Conservation (phyloP, 306 rosid species). For the Malus fusca region DNA sequence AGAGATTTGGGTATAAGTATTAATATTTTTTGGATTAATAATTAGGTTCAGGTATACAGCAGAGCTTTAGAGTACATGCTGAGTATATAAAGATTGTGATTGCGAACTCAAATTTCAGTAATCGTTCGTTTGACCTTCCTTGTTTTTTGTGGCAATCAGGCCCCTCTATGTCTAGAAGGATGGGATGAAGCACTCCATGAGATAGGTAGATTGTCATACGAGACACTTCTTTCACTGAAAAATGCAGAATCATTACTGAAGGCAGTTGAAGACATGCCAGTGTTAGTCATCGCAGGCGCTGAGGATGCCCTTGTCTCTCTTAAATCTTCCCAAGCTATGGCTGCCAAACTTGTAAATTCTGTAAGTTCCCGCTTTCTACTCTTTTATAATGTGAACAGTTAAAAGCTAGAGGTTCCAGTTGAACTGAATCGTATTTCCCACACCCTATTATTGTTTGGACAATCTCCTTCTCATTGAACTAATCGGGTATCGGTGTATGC, state of each 20-base stretch:
- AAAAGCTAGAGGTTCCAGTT: background rate
- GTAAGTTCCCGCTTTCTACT: slow-evolving; percentile 32
- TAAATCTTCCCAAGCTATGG: slow-evolving; percentile 75
- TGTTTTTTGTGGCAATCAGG: slow-evolving; percentile 34
- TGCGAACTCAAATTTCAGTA: background rate
- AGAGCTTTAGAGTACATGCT: background rate
- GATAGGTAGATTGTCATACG: slow-evolving; percentile 84
- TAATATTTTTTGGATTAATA: background rate
- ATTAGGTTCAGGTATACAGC: background rate
- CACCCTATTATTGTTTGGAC: background rate
- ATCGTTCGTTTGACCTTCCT: background rate
- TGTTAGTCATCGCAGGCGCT: slow-evolving; percentile 65
- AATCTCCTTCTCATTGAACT: background rate
- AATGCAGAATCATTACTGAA: slow-evolving; percentile 61
- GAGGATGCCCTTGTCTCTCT: slow-evolving; percentile 77
- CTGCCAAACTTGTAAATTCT: slow-evolving; percentile 75
- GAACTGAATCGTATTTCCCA: background rate
- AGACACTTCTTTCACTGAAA: slow-evolving; percentile 52
- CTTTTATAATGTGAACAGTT: background rate
- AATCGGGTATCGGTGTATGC: slow-evolving; percentile 26
- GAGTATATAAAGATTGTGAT: background rate
- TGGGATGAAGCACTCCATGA: slow-evolving; percentile 94
- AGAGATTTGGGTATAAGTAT: too few relatives aligned
- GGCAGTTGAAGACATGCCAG: slow-evolving; percentile 60
- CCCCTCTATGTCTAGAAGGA: slow-evolving; percentile 77